These are phyloP conservation scores for Eucalyptus paniculata DNA, from an alignment of 345 rosid genomes.

Conservation along the genomic window DNA sequence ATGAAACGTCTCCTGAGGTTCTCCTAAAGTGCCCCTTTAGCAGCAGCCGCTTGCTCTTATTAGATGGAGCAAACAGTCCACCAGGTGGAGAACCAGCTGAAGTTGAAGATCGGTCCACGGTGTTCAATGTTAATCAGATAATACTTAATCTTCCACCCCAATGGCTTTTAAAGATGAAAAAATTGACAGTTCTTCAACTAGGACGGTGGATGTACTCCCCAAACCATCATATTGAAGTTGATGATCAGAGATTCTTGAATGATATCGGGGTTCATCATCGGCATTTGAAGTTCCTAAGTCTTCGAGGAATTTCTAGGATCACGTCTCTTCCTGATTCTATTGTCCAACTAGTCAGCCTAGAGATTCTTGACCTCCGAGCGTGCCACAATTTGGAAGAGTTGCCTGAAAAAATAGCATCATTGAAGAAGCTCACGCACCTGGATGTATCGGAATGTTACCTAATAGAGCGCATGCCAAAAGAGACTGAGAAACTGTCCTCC, in stretches of 20 bases:
- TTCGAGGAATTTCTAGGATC: conserved; percentile 29
- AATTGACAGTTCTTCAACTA: conserved; percentile 10
- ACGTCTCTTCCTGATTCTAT: conserved; percentile 3
- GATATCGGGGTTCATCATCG: not conserved
- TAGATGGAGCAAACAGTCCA: not conserved
- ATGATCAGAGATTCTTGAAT: conserved; percentile 1
- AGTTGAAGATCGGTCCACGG: not conserved
- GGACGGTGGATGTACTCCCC: conserved; percentile 15
- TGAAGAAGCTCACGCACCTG: conserved; percentile 11
- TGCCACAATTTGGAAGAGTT: conserved; percentile 23
- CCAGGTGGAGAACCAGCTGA: rapidly evolving
- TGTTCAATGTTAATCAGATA: conserved; percentile 3
- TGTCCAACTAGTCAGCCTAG: not conserved
- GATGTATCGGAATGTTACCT: conserved; percentile 23
- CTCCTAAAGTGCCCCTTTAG: not conserved
- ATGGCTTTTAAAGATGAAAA: conserved; percentile 3
- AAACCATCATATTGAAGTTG: conserved; percentile 19
- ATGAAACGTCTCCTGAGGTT: not conserved
- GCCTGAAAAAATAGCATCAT: conserved; percentile 3
- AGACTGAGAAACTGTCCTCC: not conserved
- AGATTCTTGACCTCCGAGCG: conserved; percentile 18
- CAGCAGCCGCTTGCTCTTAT: not conserved
- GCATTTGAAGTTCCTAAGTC: conserved; percentile 14
- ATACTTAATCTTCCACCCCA: not conserved
- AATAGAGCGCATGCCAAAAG: conserved; percentile 16